Percentiles rank a stretch among this genome's conserved stretches.
Evolutionary conservation across 805 yeast species (phyloP).

Genomic region (Kuraishia borneana): DNA sequence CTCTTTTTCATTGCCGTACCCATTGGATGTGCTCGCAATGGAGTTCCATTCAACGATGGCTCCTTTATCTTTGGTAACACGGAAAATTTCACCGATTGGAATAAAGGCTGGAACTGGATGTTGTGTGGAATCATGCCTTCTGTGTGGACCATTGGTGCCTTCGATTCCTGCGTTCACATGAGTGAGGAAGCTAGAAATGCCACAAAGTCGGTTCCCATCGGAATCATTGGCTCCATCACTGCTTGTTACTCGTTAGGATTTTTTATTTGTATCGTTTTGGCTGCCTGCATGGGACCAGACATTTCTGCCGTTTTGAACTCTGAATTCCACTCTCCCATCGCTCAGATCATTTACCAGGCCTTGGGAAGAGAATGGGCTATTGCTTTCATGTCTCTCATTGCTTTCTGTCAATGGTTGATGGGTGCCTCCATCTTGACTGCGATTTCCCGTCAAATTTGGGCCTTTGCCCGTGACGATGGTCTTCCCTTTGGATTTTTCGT

Average conservation of each 20-base stretch:
- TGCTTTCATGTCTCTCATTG: constrained; percentile 34
- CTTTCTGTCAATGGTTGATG: constrained; percentile 37
- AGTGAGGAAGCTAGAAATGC: constrained; percentile 36
- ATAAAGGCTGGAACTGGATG: constrained; percentile 30
- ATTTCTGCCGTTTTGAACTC: constrained; percentile 19
- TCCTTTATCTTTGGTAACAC: constrained; percentile 23
- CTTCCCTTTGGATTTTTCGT: constrained; percentile 30
- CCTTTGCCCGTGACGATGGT: constrained; percentile 41
- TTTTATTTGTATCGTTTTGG: constrained; percentile 26
- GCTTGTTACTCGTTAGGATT: constrained; percentile 32
- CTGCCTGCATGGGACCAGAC: constrained; percentile 20
- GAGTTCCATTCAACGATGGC: constrained; percentile 18
- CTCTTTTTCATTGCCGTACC: constrained; percentile 35
- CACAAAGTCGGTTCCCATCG: constrained; percentile 28
- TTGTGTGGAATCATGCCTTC: constrained; percentile 32
- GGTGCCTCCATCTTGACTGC: constrained; percentile 34
- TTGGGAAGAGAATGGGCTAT: constrained; percentile 38
- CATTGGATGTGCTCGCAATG: constrained; percentile 22
- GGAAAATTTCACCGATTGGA: constrained; percentile 24
- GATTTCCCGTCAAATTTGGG: constrained; percentile 39
- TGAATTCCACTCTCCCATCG: constrained; percentile 30
- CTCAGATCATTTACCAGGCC: constrained; percentile 34
- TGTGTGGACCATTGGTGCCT: constrained; percentile 41
- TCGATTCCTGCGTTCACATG: constrained; percentile 40
- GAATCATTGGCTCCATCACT: constrained; percentile 33